Conservation (phyloP, 176 grass and related monocot species). For the Bonia amplexicaulis region DNA sequence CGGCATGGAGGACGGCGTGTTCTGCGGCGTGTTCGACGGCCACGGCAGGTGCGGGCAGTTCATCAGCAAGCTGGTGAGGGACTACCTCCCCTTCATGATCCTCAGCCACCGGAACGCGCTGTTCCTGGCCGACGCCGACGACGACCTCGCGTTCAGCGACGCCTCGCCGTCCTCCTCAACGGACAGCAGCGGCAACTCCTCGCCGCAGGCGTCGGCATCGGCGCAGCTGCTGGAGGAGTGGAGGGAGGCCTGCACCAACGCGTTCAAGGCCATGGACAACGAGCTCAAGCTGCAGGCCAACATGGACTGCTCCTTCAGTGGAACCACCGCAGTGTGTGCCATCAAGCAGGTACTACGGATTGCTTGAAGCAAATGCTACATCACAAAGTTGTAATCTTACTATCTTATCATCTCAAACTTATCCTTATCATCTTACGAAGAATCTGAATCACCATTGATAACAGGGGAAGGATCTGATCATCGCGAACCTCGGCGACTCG, state of each 20-base stretch:
- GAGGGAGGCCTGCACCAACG: conserved; percentile 58
- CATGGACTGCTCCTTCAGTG: conserved; percentile 66
- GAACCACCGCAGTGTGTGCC: conserved; percentile 81
- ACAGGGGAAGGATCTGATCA: conserved; percentile 69
- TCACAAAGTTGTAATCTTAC: not conserved
- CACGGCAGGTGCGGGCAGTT: conserved; percentile 69
- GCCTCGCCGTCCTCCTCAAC: conserved; percentile 23
- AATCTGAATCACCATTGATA: not conserved
- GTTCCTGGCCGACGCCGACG: conserved; percentile 21
- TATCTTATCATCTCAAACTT: not conserved
- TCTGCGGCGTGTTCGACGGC: conserved; percentile 94
- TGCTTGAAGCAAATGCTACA: not conserved
- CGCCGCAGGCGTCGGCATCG: conserved; percentile 19
- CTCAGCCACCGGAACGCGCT: conserved; percentile 67
- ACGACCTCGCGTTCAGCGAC: conserved; percentile 36
- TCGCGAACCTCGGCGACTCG: conserved; percentile 91
- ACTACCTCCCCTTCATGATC: conserved; percentile 71
- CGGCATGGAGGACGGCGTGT: conserved; percentile 82
- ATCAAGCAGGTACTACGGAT: conserved; percentile 66
- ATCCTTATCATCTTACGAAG: not conserved
- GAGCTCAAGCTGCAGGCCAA: conserved; percentile 63
- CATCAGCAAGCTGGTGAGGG: conserved; percentile 65
- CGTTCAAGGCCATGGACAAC: conserved; percentile 71
- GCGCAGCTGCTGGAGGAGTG: conserved; percentile 71
- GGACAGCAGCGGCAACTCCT: conserved; percentile 24